Evolutionary conservation across 208 protist species (phyloP), one percentile per base, ranked within the genome.

Genomic region (Crithidia mellificae): DNA sequence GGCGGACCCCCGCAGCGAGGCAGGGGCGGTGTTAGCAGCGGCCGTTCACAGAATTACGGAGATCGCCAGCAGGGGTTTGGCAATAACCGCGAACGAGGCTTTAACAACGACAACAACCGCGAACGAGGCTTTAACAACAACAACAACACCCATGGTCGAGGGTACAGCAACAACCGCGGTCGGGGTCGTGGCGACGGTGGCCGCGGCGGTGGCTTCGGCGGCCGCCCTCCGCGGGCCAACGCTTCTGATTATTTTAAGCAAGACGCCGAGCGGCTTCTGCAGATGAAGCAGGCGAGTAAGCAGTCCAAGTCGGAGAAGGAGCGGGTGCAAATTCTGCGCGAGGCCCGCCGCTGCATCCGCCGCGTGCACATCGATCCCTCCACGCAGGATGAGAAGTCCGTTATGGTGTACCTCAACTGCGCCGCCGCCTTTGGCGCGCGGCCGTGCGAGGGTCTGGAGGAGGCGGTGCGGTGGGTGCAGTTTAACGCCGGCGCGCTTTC

Each of bases 371-470:
- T 93, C n/a, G 90, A 95, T 62, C 78, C 81, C 14, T 95, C 90
- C 25, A 85, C 87, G 27, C 87, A 93, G 72, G 90, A 95, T 57
- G 90, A 95, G 72, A 84, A 86, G 50, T 78, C 85, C 0, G 74
- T 93, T 41, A 75, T 76, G 30, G 52, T 89, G 38, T 67, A 90
- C 20, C 72, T 95, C n/a, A 95, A 95, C 74, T 87, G 77, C 51
- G 87, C 85, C 14, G 81, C 74, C 47, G 80, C 74, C 1, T 95
- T 95, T 47, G 54, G 72, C 14, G 55, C 57, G 38, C 55, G 73
- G 41, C 32, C 65, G 41, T 50, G 30, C 2, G 82, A 87, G 17
- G 84, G 74, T 2, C 65, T 95, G 19, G 72, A 75, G 54, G 73
- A 88, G 56, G 87, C 81, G 34, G 39, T 80, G 27, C 54, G 78